Evolutionary conservation across 169 alveolate species (phyloP).

Genomic region (Eimeria falciformis): DNA sequence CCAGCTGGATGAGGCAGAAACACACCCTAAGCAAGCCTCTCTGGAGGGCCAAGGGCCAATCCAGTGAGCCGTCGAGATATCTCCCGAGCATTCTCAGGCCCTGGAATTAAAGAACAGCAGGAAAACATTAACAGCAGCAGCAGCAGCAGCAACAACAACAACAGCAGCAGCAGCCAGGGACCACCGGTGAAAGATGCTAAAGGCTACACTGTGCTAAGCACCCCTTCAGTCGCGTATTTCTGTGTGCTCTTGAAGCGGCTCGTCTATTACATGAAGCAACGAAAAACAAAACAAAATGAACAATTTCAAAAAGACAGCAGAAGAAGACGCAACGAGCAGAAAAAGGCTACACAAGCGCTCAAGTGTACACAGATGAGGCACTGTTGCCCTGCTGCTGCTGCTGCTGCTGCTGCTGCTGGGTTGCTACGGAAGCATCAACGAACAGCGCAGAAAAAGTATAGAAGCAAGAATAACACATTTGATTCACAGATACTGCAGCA

Average conservation of each 20-base stretch:
- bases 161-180: neutral
- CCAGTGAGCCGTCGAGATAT: no score
- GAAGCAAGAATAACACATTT: neutral
- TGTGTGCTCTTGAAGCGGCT: neutral
- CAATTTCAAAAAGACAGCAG: neutral
- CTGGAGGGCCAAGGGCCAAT: no score
- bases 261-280: neutral
- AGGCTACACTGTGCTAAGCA: no score
- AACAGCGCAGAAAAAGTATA: neutral
- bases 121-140: neutral
- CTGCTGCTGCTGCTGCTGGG: neutral
- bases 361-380: neutral
- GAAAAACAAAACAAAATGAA: neutral
- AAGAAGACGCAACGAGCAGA: neutral
- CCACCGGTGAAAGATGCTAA: no score
- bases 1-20: no score
- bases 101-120: no score
- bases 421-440: neutral
- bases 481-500: no score
- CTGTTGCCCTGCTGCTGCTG: neutral
- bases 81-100: no score
- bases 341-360: neutral
- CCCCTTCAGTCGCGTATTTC: neutral
- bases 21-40: no score
- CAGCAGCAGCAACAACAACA: neutral